phyloP scores from a whole-genome alignment of 441 rosid genomes.

The Euphorbia celastroides region DNA sequence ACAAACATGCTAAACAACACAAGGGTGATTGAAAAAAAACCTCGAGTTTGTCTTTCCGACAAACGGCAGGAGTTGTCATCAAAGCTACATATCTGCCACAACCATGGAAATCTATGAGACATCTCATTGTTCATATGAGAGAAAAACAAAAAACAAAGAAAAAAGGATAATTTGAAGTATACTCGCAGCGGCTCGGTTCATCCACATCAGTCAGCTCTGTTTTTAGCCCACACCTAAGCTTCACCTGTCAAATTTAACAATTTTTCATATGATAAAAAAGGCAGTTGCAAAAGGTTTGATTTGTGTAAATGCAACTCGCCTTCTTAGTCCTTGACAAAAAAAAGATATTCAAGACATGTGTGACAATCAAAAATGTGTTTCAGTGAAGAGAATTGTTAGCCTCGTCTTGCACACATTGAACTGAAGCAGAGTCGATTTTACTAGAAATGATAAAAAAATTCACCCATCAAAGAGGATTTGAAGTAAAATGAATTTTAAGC shows the following conservation, averaged over 20 bases:
- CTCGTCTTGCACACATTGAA: no score
- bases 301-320: no score
- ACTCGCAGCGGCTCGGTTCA: constrained; percentile 99
- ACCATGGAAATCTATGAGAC: constrained; percentile 10
- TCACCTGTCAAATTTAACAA: constrained; percentile 39
- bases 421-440: no score
- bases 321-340: no score
- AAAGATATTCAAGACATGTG: no score
- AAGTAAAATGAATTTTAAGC: no score
- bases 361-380: no score
- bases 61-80: constrained; percentile 33
- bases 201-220: constrained; percentile 81
- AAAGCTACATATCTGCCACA: constrained; percentile 34
- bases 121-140: constrained; percentile 1
- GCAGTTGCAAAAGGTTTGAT: no score
- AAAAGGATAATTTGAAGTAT: constrained; percentile 11
- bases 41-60: constrained; percentile 35
- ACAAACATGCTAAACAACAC: neutral
- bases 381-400: no score
- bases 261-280: no score
- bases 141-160: neutral
- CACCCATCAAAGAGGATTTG: no score
- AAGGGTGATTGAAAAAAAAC: constrained; percentile 14
- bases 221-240: constrained; percentile 74
- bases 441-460: no score